These are phyloP conservation scores for Tricholoma furcatifolium DNA, from an alignment of 768 basidiomycete genomes.

Conservation along the genomic window DNA sequence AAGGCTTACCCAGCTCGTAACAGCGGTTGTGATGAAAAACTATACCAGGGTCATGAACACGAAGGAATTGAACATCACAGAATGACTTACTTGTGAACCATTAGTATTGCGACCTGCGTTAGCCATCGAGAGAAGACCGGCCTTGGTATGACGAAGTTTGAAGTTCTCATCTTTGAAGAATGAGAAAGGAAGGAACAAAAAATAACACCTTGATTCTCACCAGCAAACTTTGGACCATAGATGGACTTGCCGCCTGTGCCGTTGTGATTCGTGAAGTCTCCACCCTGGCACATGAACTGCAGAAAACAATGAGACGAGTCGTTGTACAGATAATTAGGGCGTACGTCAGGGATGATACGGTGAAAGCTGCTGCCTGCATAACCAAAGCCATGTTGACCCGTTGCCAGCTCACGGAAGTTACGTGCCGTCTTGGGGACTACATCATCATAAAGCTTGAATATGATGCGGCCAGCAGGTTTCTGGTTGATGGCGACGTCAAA, in stretches of 20 bases:
- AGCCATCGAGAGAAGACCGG: slow-evolving; percentile 80
- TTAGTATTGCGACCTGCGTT: slow-evolving; percentile 84
- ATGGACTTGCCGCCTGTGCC: slow-evolving; percentile 86
- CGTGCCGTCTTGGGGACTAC: slow-evolving; percentile 76
- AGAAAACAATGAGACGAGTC: not conserved
- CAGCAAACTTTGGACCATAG: slow-evolving; percentile 77
- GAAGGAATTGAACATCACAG: not conserved
- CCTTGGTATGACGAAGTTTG: slow-evolving; percentile 55
- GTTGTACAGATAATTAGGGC: slow-evolving; percentile 16
- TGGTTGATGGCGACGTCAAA: slow-evolving; percentile 66
- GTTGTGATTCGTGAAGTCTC: slow-evolving; percentile 76
- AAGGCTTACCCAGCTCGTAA: slow-evolving; percentile 57
- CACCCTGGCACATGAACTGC: slow-evolving; percentile 85
- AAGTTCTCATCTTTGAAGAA: slow-evolving; percentile 65
- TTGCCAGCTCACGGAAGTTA: slow-evolving; percentile 82
- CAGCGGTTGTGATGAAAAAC: slow-evolving; percentile 79
- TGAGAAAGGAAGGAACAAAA: not conserved
- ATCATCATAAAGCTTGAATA: slow-evolving; percentile 83
- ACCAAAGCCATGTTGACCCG: slow-evolving; percentile 65
- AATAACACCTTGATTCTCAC: slow-evolving; percentile 34
- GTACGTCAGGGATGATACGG: slow-evolving; percentile 64
- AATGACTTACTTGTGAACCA: slow-evolving; percentile 61
- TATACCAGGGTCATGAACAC: slow-evolving; percentile 17
- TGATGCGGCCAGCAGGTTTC: slow-evolving; percentile 64
- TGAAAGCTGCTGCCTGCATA: slow-evolving; percentile 74